phyloP scores from a whole-genome alignment of 2,329 filamentous ascomycete species.

The Pseudohalonectria lignicola region DNA sequence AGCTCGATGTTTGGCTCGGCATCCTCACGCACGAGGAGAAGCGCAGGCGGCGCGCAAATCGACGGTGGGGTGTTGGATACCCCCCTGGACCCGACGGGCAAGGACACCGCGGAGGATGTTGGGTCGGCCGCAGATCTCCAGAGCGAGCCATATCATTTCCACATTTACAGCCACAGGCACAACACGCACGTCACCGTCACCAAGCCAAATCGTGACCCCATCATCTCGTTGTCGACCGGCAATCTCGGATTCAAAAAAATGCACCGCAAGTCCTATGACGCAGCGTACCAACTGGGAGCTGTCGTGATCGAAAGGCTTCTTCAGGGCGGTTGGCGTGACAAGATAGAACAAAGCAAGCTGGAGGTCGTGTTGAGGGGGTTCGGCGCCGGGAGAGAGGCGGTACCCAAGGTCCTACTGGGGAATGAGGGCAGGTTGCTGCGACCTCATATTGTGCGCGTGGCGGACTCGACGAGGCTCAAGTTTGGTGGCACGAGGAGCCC shows the following conservation, averaged over 20 bases:
- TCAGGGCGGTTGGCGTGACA: conserved; percentile 65
- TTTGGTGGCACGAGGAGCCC: conserved; percentile 88
- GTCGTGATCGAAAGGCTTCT: conserved; percentile 78
- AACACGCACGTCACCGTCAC: conserved; percentile 92
- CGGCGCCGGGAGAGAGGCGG: conserved; percentile 76
- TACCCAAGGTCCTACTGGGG: conserved; percentile 80
- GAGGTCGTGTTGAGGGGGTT: conserved; percentile 81
- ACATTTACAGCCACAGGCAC: conserved; percentile 81
- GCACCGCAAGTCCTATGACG: conserved; percentile 73
- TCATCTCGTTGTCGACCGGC: conserved; percentile 72
- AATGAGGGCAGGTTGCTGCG: conserved; percentile 70
- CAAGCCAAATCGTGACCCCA: conserved; percentile 65
- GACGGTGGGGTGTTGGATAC: too few species aligned
- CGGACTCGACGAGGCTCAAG: conserved; percentile 83
- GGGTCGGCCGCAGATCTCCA: too few species aligned
- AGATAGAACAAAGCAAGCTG: conserved; percentile 56
- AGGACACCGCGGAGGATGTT: too few species aligned
- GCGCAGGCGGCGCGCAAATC: too few species aligned
- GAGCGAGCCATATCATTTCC: conserved; percentile 77
- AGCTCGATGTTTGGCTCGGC: too few species aligned
- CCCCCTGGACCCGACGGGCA: too few species aligned
- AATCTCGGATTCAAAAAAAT: conserved; percentile 88
- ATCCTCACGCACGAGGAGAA: too few species aligned
- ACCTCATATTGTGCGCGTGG: conserved; percentile 64
- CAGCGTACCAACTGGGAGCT: conserved; percentile 79